Percentiles rank a stretch among this genome's conserved stretches.
Conservation (phyloP, 2,329 filamentous ascomycete species). For the Aspergillus novoparasiticus region DNA sequence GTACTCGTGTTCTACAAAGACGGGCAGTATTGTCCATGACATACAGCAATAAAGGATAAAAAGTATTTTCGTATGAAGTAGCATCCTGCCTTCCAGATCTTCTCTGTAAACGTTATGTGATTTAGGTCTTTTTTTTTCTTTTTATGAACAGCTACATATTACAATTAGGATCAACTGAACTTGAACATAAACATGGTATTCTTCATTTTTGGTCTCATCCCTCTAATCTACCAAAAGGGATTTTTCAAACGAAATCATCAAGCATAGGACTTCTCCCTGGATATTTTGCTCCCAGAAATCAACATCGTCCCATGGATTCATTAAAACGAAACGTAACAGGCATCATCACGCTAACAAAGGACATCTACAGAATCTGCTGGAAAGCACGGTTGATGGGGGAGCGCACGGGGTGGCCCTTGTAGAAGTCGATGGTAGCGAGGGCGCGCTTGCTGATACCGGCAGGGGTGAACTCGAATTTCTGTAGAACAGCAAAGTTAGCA, state of each 20-base stretch:
- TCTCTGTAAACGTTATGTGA: not conserved
- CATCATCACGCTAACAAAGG: conserved; percentile 20
- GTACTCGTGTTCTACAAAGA: not conserved
- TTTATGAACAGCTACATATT: not conserved
- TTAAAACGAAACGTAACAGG: conserved; percentile 27
- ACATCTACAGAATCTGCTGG: conserved; percentile 84
- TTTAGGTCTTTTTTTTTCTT: not conserved
- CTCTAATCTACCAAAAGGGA: conserved; percentile 23
- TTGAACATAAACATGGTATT: conserved; percentile 12
- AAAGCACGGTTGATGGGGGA: conserved; percentile 97
- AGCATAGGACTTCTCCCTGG: conserved; percentile 18
- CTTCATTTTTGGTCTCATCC: conserved; percentile 17
- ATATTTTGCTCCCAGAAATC: conserved; percentile 10
- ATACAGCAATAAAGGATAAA: not conserved
- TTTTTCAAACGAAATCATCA: conserved; percentile 25
- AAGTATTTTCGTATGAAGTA: not conserved
- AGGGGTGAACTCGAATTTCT: conserved; percentile 99
- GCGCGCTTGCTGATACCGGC: conserved; percentile 97
- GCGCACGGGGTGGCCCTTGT: conserved; percentile 92
- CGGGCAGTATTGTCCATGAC: not conserved
- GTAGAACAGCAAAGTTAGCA: conserved; percentile 13
- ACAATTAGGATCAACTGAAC: not conserved
- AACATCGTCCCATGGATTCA: conserved; percentile 29
- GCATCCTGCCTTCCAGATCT: not conserved
- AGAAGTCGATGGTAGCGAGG: conserved; percentile 90